Evolutionary conservation across 2,329 filamentous ascomycete species (phyloP).

Genomic region (Phoma sp.): DNA sequence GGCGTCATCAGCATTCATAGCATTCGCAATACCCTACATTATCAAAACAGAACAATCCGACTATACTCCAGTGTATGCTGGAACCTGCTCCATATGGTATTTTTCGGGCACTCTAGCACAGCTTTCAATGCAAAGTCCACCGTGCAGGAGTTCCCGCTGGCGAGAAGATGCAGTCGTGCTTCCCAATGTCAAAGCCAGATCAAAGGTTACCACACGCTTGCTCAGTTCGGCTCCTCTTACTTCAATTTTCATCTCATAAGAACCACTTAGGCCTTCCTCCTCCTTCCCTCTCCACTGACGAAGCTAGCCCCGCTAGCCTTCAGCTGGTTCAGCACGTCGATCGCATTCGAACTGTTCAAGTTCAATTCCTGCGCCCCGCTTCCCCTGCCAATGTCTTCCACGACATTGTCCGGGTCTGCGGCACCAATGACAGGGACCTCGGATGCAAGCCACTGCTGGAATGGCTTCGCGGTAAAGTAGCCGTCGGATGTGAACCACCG

Average conservation of each 20-base stretch:
- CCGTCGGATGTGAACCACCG: conserved; percentile 79
- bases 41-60: too few relatives aligned
- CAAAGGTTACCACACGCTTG: too few relatives aligned
- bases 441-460: conserved; percentile 79
- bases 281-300: conserved; percentile 37
- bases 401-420: conserved; percentile 65
- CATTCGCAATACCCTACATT: not conserved
- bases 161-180: too few relatives aligned
- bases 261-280: too few relatives aligned
- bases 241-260: too few relatives aligned
- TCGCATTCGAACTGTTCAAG: conserved; percentile 40
- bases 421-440: conserved; percentile 70
- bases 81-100: too few relatives aligned
- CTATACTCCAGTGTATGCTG: too few relatives aligned
- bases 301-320: conserved; percentile 43
- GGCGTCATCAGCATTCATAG: not conserved
- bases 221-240: too few relatives aligned
- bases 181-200: too few relatives aligned
- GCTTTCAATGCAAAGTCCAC: too few relatives aligned
- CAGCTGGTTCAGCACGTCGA: conserved; percentile 47
- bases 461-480: conserved; percentile 75
- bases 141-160: too few relatives aligned
- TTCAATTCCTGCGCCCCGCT: conserved; percentile 38
- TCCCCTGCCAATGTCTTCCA: conserved; percentile 53
- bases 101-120: too few relatives aligned